A percentile compares a stretch with the other conserved stretches of the same genome.
Conservation (phyloP, 1,284 basidiomycete genomes). For the Papiliotrema fonsecae region DNA sequence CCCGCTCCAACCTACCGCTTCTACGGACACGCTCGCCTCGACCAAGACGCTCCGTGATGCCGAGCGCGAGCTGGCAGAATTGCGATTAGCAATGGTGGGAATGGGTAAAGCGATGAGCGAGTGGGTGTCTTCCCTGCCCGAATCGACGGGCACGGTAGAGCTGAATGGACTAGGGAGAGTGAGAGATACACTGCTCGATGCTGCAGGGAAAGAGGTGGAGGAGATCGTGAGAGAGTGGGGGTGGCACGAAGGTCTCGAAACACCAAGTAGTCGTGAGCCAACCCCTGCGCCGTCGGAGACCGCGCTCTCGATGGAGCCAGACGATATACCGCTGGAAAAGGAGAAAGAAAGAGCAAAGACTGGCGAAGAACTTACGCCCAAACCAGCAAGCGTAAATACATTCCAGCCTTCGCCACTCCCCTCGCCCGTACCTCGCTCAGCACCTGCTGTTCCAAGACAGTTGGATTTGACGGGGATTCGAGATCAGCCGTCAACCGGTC, state of each 20-base stretch:
- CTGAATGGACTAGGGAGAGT: conserved; percentile 31
- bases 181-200: conserved; percentile 35
- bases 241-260: conserved; percentile 39
- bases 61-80: conserved; percentile 42
- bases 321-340: not conserved
- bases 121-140: conserved; percentile 28
- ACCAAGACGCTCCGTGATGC: conserved; percentile 35
- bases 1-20: conserved; percentile 7
- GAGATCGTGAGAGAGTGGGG: conserved; percentile 42
- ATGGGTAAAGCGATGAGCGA: conserved; percentile 46
- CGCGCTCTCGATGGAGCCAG: not conserved
- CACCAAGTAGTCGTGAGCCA: not conserved
- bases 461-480: not conserved
- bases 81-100: conserved; percentile 41
- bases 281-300: not conserved
- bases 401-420: not conserved
- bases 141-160: not conserved
- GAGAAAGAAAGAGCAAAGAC: not conserved
- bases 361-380: not conserved
- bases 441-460: not conserved
- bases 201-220: conserved; percentile 36
- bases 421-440: not conserved
- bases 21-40: conserved; percentile 20
- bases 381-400: not conserved
- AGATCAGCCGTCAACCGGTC: not conserved